These are phyloP conservation scores for Monilinia fructigena DNA, from an alignment of 2,329 filamentous ascomycete genomes.

Conservation along the genomic window DNA sequence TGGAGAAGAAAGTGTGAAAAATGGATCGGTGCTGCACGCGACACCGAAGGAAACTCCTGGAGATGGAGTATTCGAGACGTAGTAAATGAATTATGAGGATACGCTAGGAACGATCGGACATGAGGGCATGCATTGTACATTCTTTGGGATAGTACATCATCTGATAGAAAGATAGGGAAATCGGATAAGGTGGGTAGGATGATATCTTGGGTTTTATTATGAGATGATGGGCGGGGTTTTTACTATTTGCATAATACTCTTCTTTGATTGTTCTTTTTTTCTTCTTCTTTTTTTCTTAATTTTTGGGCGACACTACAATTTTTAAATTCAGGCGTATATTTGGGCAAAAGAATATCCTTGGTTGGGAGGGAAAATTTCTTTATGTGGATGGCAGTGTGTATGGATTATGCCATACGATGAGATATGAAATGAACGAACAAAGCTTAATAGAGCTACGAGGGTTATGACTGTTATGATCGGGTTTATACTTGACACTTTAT, in stretches of 20 bases:
- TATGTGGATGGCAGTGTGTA: background rate
- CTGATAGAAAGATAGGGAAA: slow-evolving; percentile 12
- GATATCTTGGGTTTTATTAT: slow-evolving; percentile 23
- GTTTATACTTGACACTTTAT: slow-evolving; percentile 21
- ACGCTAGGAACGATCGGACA: slow-evolving; percentile 6
- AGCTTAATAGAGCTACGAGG: slow-evolving; percentile 22
- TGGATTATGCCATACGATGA: slow-evolving; percentile 10
- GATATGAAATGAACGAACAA: slow-evolving; percentile 15
- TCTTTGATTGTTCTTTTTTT: background rate
- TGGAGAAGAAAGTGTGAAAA: slow-evolving; percentile 86
- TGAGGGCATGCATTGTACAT: slow-evolving; percentile 20
- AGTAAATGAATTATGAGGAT: slow-evolving; percentile 41
- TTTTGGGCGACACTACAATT: background rate
- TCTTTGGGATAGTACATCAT: slow-evolving; percentile 23
- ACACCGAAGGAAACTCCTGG: slow-evolving; percentile 62
- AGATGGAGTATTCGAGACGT: slow-evolving; percentile 72
- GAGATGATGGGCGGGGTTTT: slow-evolving; percentile 13
- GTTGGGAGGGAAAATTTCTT: background rate
- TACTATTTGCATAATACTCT: slow-evolving; percentile 22
- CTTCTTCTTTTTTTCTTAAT: background rate
- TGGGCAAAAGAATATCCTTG: slow-evolving; percentile 15
- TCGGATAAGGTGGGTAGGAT: slow-evolving; percentile 12
- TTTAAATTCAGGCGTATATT: slow-evolving; percentile 14
- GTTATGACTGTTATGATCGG: slow-evolving; percentile 23
- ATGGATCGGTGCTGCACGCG: slow-evolving; percentile 64